Evolutionary conservation across 2,329 filamentous ascomycete genomes (phyloP).

Genomic region (Elsinoe necatrix): DNA sequence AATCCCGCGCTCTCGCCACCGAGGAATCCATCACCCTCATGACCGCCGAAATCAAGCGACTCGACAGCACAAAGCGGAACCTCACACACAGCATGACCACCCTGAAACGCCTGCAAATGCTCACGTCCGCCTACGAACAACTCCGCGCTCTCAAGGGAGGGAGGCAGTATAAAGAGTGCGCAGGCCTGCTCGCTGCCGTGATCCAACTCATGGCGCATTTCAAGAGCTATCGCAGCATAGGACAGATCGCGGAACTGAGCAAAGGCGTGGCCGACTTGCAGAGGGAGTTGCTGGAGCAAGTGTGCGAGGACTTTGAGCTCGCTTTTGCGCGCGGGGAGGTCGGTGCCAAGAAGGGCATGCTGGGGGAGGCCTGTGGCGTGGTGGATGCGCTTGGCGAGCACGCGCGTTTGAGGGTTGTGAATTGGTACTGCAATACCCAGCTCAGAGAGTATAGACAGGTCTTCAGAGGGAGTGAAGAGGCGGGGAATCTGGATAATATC

Average conservation of each 20-base stretch:
- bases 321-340: conserved; percentile 87
- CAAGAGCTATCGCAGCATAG: conserved; percentile 94
- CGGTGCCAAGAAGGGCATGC: conserved; percentile 55
- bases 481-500: conserved; percentile 93
- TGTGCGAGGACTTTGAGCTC: conserved; percentile 98
- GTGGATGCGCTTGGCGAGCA: conserved; percentile 91
- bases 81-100: conserved; percentile 96
- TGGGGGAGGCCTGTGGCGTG: conserved; percentile 82
- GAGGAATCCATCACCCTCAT: conserved; percentile 96
- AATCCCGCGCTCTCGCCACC: conserved; percentile 78
- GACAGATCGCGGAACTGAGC: conserved; percentile 90
- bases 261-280: conserved; percentile 90
- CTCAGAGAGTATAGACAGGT: conserved; percentile 91
- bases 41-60: conserved; percentile 96
- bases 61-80: conserved; percentile 95
- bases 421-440: conserved; percentile 98
- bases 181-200: conserved; percentile 85
- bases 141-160: conserved; percentile 72
- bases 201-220: conserved; percentile 98
- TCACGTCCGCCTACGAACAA: conserved; percentile 98
- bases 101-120: conserved; percentile 92
- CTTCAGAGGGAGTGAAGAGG: conserved; percentile 93
- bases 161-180: conserved; percentile 89
- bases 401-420: conserved; percentile 71
- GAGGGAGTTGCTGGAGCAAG: conserved; percentile 83